phyloP scores from a whole-genome alignment of 345 rosid genomes.

The Kernera saxatilis region DNA sequence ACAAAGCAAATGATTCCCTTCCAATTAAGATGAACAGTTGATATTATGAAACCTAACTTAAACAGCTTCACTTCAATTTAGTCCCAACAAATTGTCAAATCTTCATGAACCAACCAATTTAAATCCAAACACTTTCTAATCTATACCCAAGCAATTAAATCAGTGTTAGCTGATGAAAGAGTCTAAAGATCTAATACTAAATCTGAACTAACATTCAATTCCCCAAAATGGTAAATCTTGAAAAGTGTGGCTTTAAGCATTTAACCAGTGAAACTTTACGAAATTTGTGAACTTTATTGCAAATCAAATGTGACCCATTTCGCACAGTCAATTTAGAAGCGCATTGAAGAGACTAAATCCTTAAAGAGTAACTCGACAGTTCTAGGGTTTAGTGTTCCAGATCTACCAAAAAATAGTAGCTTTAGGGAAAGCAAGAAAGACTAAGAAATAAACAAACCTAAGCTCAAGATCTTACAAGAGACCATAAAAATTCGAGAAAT shows the following conservation, averaged over 20 bases:
- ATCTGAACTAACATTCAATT: neutral
- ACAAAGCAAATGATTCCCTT: neutral
- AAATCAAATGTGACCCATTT: slow-evolving; percentile 10
- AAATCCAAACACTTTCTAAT: neutral
- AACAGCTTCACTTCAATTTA: neutral
- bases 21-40: neutral
- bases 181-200: neutral
- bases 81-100: neutral
- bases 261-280: neutral
- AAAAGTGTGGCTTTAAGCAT: neutral
- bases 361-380: neutral
- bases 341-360: neutral
- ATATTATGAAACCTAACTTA: neutral
- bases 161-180: neutral
- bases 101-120: neutral
- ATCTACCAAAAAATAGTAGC: slow-evolving; percentile 6
- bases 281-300: neutral
- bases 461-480: neutral
- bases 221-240: slow-evolving; percentile 20
- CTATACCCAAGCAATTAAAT: neutral
- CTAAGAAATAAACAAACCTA: neutral
- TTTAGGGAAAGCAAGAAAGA: neutral
- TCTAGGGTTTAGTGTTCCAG: slow-evolving; percentile 23
- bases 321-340: slow-evolving; percentile 11
- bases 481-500: neutral